These are phyloP conservation scores for Citrus unshiu DNA, from an alignment of 345 rosid genomes.

Conservation along the genomic window DNA sequence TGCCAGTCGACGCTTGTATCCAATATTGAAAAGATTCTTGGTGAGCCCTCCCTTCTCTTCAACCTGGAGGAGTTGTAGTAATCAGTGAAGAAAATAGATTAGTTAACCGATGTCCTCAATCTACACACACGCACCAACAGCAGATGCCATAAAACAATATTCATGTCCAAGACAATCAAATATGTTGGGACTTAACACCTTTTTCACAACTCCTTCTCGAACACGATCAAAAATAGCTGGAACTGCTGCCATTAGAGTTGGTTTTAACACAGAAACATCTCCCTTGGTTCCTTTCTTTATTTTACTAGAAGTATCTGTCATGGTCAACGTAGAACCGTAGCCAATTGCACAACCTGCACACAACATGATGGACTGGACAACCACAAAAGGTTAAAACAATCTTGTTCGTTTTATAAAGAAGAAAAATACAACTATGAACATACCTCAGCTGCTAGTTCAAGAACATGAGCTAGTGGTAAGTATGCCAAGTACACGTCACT, in stretches of 20 bases:
- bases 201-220: conserved; percentile 76
- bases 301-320: conserved; percentile 80
- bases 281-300: conserved; percentile 89
- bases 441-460: conserved; percentile 95
- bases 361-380: conserved; percentile 58
- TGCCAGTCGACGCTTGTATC: conserved; percentile 60
- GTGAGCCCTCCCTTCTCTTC: conserved; percentile 74
- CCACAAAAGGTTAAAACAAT: conserved; percentile 24
- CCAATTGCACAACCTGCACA: conserved; percentile 77
- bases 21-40: conserved; percentile 62
- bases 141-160: not conserved
- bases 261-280: conserved; percentile 74
- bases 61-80: conserved; percentile 40
- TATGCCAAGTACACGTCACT: conserved; percentile 70
- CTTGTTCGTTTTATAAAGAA: not conserved
- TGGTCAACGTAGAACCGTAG: conserved; percentile 78
- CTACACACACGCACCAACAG: not conserved
- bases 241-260: conserved; percentile 86
- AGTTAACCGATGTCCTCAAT: not conserved
- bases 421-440: conserved; percentile 1
- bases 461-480: conserved; percentile 94
- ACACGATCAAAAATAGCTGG: conserved; percentile 89
- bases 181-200: conserved; percentile 29
- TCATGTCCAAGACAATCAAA: not conserved
- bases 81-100: conserved; percentile 8